Base-by-base conservation (phyloP, 2,329 filamentous ascomycete species). In the Drechslera avenae region DNA sequence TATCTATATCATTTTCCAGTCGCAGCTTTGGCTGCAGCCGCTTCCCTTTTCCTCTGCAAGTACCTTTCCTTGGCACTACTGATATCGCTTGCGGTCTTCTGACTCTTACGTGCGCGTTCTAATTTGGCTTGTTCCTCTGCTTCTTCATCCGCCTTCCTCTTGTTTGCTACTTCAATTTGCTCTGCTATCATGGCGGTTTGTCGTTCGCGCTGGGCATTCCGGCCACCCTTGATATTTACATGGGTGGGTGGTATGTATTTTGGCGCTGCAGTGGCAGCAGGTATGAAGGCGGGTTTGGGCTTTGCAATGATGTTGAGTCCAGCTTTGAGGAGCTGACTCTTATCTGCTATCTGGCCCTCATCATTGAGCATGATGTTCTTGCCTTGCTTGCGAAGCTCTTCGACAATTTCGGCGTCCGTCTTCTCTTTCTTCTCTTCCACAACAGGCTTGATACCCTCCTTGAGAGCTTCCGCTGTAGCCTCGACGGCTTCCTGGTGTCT, bases 281-380 rank as follows among this genome's bases (percentile, higher is more conserved):
- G 64, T 6, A 62, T 63, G 16, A 65, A 60, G 17, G 68, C 49
- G 26, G 75, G 67, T 69, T 85, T 85, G 60, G 86, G 86, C 68
- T 84, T 87, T 0, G 81, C 77, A 41, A 81, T 81, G 14, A 94
- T 75, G 63, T 95, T 95, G 43, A 95, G 79, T 19, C 90, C 90
- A 5, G 89, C 87, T 39, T 78, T 81, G 5, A 95, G 81, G 7
- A 94, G 78, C 69, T 94, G 86, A n/a, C 89, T 81, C 77, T 91
- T 93, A 69, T 95, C 90, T 19, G 90, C 87, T 1, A 94, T 86
- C 67, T 92, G 85, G 0, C 90, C 90, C 32, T 94, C 90, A 54
- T 94, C 90, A 64, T 93, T 93, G 63, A 93, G 75, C 6, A 85
- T 82, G 32, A 94, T 82, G 76, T 85, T 56, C 77, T 79, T 76